Conservation (phyloP, 192 early-diverging fungal species). For the Spinellus fusiger region DNA sequence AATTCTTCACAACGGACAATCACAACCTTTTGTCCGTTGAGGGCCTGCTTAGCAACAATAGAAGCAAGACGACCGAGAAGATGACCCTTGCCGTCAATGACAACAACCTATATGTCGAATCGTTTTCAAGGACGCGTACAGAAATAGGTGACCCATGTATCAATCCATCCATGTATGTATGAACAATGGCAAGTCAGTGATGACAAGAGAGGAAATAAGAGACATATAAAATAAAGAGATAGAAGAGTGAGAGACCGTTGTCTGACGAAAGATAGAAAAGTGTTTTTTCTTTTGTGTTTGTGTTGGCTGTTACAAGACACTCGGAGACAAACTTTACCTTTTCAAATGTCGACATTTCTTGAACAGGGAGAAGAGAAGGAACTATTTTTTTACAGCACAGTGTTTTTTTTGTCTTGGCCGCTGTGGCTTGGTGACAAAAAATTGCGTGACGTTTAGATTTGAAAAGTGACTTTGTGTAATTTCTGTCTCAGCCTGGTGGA, state of each 20-base stretch:
- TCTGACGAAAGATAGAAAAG: not conserved
- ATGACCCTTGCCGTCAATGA: conserved; percentile 99
- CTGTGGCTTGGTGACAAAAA: not conserved
- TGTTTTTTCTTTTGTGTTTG: not conserved
- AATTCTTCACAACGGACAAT: conserved; percentile 98
- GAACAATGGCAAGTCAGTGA: not conserved
- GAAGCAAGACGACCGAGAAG: conserved; percentile 96
- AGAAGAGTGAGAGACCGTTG: not conserved
- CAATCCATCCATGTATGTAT: not conserved
- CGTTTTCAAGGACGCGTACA: no score
- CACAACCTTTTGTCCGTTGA: conserved; percentile 96
- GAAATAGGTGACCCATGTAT: not conserved
- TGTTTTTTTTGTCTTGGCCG: not conserved
- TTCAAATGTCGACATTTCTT: conserved; percentile 1
- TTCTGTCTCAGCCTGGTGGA: no score
- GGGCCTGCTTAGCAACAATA: conserved; percentile 96
- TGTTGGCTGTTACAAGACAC: not conserved
- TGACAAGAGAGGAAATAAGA: no score
- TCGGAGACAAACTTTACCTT: not conserved
- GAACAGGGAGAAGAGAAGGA: not conserved
- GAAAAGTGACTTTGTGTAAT: not conserved
- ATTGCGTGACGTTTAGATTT: not conserved
- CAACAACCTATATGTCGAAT: conserved; percentile 76
- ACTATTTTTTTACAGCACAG: conserved; percentile 1
- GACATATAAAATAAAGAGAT: no score